A percentile compares a stretch with the other conserved stretches of the same genome.
phyloP scores from a whole-genome alignment of 2,329 filamentous ascomycete genomes.

The Elsinoe fawcettii region DNA sequence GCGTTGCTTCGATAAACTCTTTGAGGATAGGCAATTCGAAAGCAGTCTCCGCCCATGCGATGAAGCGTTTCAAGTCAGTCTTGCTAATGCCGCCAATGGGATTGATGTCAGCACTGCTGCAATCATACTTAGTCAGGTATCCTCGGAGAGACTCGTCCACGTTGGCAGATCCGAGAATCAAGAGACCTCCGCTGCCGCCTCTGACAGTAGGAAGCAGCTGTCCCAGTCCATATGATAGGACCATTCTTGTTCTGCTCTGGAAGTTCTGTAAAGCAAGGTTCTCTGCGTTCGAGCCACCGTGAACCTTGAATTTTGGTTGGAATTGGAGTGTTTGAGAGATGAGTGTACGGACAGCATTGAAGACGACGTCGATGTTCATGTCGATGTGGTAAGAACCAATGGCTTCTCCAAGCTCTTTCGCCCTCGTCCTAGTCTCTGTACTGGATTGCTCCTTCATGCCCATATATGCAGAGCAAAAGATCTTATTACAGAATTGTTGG shows the following conservation, averaged over 20 bases:
- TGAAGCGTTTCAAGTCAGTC: conserved; percentile 63
- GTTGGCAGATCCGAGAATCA: conserved; percentile 62
- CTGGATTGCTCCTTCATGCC: conserved; percentile 60
- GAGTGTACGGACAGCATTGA: conserved; percentile 52
- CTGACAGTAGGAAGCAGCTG: conserved; percentile 56
- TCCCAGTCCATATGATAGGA: conserved; percentile 56
- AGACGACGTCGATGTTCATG: conserved; percentile 63
- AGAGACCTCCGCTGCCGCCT: conserved; percentile 49
- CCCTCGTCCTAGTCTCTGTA: conserved; percentile 58
- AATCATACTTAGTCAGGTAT: conserved; percentile 68
- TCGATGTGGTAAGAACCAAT: conserved; percentile 69
- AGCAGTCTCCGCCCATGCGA: conserved; percentile 52
- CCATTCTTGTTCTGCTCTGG: conserved; percentile 59
- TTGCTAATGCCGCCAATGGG: conserved; percentile 59
- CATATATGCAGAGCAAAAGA: conserved; percentile 63
- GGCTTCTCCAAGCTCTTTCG: conserved; percentile 50
- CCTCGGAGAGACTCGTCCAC: conserved; percentile 52
- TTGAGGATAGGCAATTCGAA: conserved; percentile 59
- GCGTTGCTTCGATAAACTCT: conserved; percentile 54
- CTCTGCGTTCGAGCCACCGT: conserved; percentile 53
- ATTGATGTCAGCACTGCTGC: conserved; percentile 47
- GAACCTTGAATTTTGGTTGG: conserved; percentile 53
- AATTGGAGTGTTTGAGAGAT: conserved; percentile 54
- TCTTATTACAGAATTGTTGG: conserved; percentile 51
- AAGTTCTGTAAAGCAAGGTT: conserved; percentile 62